Evolutionary conservation across 2,329 filamentous ascomycete genomes (phyloP), one percentile per base, ranked within the genome.

Genomic region (Aspergillus fischeri): DNA sequence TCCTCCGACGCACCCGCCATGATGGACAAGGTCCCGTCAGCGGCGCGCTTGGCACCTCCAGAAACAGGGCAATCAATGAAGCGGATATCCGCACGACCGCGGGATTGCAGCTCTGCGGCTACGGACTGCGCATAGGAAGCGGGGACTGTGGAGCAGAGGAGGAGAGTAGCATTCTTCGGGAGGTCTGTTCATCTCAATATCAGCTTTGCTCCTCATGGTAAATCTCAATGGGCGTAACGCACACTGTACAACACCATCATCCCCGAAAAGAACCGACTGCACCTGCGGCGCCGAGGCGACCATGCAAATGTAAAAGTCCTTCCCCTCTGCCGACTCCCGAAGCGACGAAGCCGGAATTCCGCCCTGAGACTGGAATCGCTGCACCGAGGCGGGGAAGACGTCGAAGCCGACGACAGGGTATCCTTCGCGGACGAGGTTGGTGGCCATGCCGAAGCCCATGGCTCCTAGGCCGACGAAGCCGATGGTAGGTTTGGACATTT

Each of bases 401-500:
- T 92, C 89, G 70, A 86, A 91, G 55, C 88, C 88, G 24, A 83
- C 86, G 25, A 91, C 87, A 27, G 76, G 59, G 72, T 87, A 89
- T 57, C 86, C 86, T 61, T 83, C 76, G 63, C 85, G 84, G 65
- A 91, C 78, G 49, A 92, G 82, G 69, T 91, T 82, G 58, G 84
- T 89, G 61, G 89, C 89, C 88, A 92, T 91, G 69, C 89, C 89
- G 71, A 90, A 89, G 69, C 89, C 89, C 89, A 91, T 91, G 73
- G 88, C 88, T 56, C 89, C 89, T 3, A 92, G 86, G 78, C 89
- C 89, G 61, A 89, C 86, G 74, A 91, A 90, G 62, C 84, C 82
- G 54, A 89, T 77, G 53, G 73, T 67, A 27, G 80, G 78, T 67
- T 80, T 82, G 35, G 75, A 75, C 63, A 77, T 75, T 24, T 63